Conservation (phyloP, 768 basidiomycete species). For the Nevesoporus exiguus region DNA sequence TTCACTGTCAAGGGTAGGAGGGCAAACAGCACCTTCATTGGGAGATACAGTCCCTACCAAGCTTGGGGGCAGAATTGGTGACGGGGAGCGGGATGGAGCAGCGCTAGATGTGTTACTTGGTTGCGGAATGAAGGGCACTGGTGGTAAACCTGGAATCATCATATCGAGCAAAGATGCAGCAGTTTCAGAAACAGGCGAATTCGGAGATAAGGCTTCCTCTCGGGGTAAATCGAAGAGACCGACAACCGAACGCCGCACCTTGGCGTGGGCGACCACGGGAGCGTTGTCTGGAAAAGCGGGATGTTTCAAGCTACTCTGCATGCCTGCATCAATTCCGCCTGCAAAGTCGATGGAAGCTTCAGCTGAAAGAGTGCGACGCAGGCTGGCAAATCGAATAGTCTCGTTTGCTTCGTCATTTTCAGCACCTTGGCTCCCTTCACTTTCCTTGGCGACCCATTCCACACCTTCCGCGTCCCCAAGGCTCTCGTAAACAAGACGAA, state of each 20-base stretch:
- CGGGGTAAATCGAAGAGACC: conserved; percentile 53
- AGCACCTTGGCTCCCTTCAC: conserved; percentile 28
- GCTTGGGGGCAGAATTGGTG: conserved; percentile 13
- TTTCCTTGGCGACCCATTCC: conserved; percentile 42
- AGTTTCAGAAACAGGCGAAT: conserved; percentile 12
- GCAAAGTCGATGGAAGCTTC: conserved; percentile 23
- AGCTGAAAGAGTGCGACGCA: conserved; percentile 24
- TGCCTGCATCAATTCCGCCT: conserved; percentile 16
- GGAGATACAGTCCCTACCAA: conserved; percentile 8
- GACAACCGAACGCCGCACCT: conserved; percentile 52
- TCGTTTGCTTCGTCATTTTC: conserved; percentile 31
- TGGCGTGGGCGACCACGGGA: conserved; percentile 25
- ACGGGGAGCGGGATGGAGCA: conserved; percentile 18
- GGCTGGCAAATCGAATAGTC: conserved; percentile 31
- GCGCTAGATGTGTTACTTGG: conserved; percentile 25
- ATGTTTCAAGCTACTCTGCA: conserved; percentile 26
- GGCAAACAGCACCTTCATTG: conserved; percentile 11
- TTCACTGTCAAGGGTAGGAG: conserved; percentile 51
- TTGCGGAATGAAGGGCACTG: conserved; percentile 34
- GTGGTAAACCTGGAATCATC: conserved; percentile 34
- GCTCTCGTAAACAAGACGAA: conserved; percentile 66
- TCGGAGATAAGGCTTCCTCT: conserved; percentile 6
- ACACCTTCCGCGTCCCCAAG: conserved; percentile 51
- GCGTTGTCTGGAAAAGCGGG: conserved; percentile 13
- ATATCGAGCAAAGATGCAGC: conserved; percentile 25